phyloP scores from a whole-genome alignment of 139 green algal genomes.

The Raphidocelis subcapitata region DNA sequence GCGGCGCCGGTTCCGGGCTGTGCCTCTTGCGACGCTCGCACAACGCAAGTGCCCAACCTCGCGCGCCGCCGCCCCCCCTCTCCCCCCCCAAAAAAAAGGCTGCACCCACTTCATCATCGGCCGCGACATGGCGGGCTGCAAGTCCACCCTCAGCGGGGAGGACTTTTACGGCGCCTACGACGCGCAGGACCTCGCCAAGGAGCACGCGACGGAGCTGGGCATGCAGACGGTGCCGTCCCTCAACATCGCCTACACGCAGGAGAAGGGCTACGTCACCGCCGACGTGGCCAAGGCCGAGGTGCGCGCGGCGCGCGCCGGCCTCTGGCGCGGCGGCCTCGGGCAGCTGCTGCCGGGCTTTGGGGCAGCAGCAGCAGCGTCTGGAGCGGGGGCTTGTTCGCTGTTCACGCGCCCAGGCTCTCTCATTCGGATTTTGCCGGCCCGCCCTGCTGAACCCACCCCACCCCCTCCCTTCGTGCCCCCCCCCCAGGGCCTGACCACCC shows the following conservation, averaged over 20 bases:
- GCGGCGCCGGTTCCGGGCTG: no score
- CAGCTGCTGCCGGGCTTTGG: no score
- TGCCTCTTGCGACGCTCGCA: neutral
- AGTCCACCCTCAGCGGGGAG: slow-evolving; percentile 70
- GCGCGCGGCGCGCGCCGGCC: no score
- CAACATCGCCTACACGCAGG: slow-evolving; percentile 84
- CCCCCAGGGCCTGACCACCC: slow-evolving; percentile 35
- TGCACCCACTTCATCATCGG: slow-evolving; percentile 93
- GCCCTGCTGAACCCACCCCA: no score
- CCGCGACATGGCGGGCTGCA: slow-evolving; percentile 88
- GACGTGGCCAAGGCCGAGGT: slow-evolving; percentile 63
- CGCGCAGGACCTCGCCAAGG: slow-evolving; percentile 71
- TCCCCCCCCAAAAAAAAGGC: slow-evolving; percentile 33
- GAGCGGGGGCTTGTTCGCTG: no score
- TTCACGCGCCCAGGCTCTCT: no score
- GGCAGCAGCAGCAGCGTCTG: no score
- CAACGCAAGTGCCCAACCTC: neutral
- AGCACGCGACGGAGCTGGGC: slow-evolving; percentile 68
- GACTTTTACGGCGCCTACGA: slow-evolving; percentile 80
- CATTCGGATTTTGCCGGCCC: no score
- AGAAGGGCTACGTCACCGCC: slow-evolving; percentile 90
- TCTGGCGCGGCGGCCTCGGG: no score
- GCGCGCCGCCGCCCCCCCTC: neutral
- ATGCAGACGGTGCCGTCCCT: slow-evolving; percentile 88
- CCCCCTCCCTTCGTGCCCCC: no score